A percentile compares a stretch with the other conserved stretches of the same genome.
phyloP scores from a whole-genome alignment of 1,284 basidiomycete genomes.

The Apiotrichum mycotoxinovorans region DNA sequence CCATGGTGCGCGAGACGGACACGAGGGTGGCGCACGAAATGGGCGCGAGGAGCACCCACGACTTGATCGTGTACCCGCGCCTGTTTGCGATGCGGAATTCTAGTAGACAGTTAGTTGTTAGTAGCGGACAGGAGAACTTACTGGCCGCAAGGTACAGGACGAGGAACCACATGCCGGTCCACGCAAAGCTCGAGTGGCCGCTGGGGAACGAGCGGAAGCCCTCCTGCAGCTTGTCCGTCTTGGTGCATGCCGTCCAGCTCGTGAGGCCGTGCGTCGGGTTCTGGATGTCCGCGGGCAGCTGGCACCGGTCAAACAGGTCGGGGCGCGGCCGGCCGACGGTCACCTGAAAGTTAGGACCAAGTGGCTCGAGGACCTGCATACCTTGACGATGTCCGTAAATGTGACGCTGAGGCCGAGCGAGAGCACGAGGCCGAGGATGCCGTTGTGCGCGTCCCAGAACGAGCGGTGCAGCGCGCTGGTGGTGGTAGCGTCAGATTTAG shows the following conservation, averaged over 20 bases:
- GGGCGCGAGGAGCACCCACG: constrained; percentile 78
- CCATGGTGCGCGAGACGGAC: constrained; percentile 78
- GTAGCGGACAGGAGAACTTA: constrained; percentile 44
- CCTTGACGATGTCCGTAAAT: constrained; percentile 78
- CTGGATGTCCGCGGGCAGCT: constrained; percentile 61
- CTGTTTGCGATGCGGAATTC: constrained; percentile 85
- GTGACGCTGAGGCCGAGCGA: constrained; percentile 51
- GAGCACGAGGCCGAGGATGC: constrained; percentile 60
- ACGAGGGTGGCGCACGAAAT: constrained; percentile 75
- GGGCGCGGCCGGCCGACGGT: constrained; percentile 82
- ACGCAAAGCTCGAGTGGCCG: constrained; percentile 71
- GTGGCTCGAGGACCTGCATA: constrained; percentile 15
- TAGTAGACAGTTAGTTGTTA: constrained; percentile 52
- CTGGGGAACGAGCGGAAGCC: constrained; percentile 91
- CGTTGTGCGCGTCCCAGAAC: constrained; percentile 84
- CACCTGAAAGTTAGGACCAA: constrained; percentile 30
- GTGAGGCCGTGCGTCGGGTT: constrained; percentile 68
- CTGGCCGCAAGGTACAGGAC: constrained; percentile 54
- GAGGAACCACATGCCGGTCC: constrained; percentile 48
- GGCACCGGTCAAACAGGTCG: constrained; percentile 80
- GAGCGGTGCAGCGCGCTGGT: constrained; percentile 60
- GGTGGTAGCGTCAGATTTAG: too few species aligned
- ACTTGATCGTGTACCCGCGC: constrained; percentile 74
- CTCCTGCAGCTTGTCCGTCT: constrained; percentile 67
- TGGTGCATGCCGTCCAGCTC: constrained; percentile 72